Evolutionary conservation across 768 basidiomycete species (phyloP).

Genomic region (Brasilioporus rufonigricans): DNA sequence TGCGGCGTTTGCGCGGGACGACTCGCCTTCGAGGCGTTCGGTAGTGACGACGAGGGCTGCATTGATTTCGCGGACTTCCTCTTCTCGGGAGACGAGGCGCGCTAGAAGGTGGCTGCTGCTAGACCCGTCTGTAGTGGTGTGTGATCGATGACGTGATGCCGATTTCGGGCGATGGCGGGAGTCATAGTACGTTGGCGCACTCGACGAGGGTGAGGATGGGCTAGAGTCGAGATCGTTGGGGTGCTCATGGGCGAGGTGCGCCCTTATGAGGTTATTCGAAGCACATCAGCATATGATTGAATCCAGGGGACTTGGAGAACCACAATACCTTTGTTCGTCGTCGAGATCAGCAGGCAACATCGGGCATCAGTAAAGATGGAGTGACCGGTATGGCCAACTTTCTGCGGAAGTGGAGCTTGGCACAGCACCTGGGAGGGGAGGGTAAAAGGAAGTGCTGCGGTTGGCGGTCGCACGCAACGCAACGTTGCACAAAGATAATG

Average conservation of each 20-base stretch:
- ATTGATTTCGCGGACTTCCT: slow-evolving; percentile 33
- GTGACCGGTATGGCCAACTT: slow-evolving; percentile 1
- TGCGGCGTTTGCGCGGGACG: slow-evolving; percentile 42
- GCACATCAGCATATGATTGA: neutral
- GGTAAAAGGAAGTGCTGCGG: neutral
- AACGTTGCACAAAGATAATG: slow-evolving; percentile 5
- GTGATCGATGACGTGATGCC: slow-evolving; percentile 26
- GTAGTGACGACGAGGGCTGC: slow-evolving; percentile 22
- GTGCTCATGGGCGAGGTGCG: slow-evolving; percentile 25
- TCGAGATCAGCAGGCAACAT: slow-evolving; percentile 30
- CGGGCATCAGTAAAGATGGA: slow-evolving; percentile 14
- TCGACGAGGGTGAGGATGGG: slow-evolving; percentile 28
- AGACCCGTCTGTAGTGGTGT: slow-evolving; percentile 27
- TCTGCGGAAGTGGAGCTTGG: neutral
- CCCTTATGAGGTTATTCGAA: slow-evolving; percentile 10
- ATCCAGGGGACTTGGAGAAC: neutral
- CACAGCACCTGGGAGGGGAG: slow-evolving; percentile 8
- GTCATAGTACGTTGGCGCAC: slow-evolving; percentile 14
- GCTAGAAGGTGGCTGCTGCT: slow-evolving; percentile 31
- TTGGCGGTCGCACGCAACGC: slow-evolving; percentile 2
- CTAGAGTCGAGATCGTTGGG: slow-evolving; percentile 31
- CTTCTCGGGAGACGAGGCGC: slow-evolving; percentile 28
- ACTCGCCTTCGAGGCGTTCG: slow-evolving; percentile 40
- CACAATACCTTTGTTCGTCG: slow-evolving; percentile 28
- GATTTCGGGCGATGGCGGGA: slow-evolving; percentile 26